Conservation (phyloP, 1,284 basidiomycete genomes). For the Hortiboletus rubellus region DNA sequence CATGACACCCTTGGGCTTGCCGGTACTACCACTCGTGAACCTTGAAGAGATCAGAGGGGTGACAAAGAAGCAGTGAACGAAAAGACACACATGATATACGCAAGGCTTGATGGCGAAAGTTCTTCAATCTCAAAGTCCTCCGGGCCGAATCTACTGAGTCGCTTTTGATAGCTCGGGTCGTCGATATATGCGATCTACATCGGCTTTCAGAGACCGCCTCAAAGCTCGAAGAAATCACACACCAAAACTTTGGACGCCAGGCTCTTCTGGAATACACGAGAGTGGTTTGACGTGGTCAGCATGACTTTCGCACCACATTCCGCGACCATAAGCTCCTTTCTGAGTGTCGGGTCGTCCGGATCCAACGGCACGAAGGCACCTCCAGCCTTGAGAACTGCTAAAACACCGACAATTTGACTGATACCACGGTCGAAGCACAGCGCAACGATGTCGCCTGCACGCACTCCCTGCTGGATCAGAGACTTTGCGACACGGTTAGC, state of each 20-base stretch:
- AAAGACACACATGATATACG: slow-evolving; percentile 30
- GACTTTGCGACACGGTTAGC: slow-evolving; percentile 31
- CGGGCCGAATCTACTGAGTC: slow-evolving; percentile 12
- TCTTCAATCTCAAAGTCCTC: slow-evolving; percentile 24
- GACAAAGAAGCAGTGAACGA: not conserved
- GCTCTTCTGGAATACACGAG: slow-evolving; percentile 23
- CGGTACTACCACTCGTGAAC: slow-evolving; percentile 33
- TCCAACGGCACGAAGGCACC: slow-evolving; percentile 34
- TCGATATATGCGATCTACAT: slow-evolving; percentile 29
- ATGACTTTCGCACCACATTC: slow-evolving; percentile 33
- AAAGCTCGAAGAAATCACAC: not conserved
- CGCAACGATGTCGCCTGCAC: slow-evolving; percentile 28
- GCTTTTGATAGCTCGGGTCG: slow-evolving; percentile 27
- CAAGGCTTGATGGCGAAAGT: slow-evolving; percentile 26
- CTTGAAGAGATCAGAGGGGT: slow-evolving; percentile 15
- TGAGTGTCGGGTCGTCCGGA: slow-evolving; percentile 33
- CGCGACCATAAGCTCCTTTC: slow-evolving; percentile 31
- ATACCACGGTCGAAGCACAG: slow-evolving; percentile 34
- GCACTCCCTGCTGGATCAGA: slow-evolving; percentile 27
- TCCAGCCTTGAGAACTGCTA: slow-evolving; percentile 37
- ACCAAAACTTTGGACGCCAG: slow-evolving; percentile 28
- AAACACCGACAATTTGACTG: slow-evolving; percentile 31
- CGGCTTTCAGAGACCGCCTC: not conserved
- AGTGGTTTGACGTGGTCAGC: slow-evolving; percentile 28
- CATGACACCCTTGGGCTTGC: slow-evolving; percentile 32